A percentile compares a stretch with the other conserved stretches of the same genome.
Evolutionary conservation across 2,329 filamentous ascomycete genomes (phyloP).

Genomic region (Trichoderma citrinoviride): DNA sequence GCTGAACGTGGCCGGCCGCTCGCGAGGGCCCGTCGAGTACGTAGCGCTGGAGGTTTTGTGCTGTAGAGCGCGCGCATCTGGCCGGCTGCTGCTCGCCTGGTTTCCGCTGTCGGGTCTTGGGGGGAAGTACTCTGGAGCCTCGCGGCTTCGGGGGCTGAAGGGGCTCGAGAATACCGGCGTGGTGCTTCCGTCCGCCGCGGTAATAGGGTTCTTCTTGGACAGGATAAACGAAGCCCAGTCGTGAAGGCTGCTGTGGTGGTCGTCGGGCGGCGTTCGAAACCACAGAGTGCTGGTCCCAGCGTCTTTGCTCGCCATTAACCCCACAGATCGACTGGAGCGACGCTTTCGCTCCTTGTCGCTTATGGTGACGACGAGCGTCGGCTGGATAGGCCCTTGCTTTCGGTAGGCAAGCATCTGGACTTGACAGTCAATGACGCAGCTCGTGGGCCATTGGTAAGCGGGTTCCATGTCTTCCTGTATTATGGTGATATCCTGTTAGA

Average conservation of each 20-base stretch:
- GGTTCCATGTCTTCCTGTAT: slow-evolving; percentile 51
- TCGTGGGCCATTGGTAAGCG: slow-evolving; percentile 52
- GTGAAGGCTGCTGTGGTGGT: slow-evolving; percentile 50
- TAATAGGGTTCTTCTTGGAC: slow-evolving; percentile 42
- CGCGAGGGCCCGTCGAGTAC: slow-evolving; percentile 46
- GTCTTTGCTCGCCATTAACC: slow-evolving; percentile 53
- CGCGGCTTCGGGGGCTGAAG: slow-evolving; percentile 45
- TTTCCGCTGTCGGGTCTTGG: slow-evolving; percentile 45
- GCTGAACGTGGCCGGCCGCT: slow-evolving; percentile 51
- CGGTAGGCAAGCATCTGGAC: slow-evolving; percentile 59
- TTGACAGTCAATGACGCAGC: slow-evolving; percentile 54
- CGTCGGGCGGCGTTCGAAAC: slow-evolving; percentile 56
- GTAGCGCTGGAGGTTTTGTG: slow-evolving; percentile 50
- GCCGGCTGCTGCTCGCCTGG: slow-evolving; percentile 32
- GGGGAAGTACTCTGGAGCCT: slow-evolving; percentile 42
- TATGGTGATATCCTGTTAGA: slow-evolving; percentile 16
- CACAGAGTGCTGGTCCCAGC: slow-evolving; percentile 49
- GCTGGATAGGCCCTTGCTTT: slow-evolving; percentile 58
- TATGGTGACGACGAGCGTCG: slow-evolving; percentile 58
- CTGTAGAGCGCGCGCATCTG: slow-evolving; percentile 37
- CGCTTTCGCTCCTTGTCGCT: slow-evolving; percentile 62
- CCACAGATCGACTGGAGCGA: slow-evolving; percentile 61
- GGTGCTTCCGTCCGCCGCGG: slow-evolving; percentile 50
- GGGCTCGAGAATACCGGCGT: slow-evolving; percentile 56
- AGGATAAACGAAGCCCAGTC: slow-evolving; percentile 60